These are phyloP conservation scores for Botryotinia convoluta DNA, from an alignment of 2,329 filamentous ascomycete species.

Conservation along the genomic window DNA sequence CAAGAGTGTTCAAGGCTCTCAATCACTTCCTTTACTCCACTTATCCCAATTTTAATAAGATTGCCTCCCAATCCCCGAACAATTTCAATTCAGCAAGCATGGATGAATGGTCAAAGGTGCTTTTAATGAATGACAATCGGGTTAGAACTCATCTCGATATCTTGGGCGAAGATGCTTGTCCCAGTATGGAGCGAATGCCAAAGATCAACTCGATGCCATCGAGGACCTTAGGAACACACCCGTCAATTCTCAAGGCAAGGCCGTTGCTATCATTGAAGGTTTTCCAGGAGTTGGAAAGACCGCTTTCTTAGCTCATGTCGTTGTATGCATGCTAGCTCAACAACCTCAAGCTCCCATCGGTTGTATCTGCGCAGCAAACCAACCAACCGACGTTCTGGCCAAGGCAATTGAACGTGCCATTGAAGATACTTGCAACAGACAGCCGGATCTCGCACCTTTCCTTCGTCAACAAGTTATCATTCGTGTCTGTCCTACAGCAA, in stretches of 20 bases:
- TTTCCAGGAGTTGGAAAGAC: background rate
- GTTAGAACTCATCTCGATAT: background rate
- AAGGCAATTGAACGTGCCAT: background rate
- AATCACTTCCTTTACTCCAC: background rate
- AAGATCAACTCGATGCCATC: background rate
- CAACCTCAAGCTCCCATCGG: background rate
- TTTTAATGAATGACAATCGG: background rate
- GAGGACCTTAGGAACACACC: background rate
- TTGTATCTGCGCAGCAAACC: background rate
- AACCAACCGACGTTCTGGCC: background rate
- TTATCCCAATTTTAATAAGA: background rate
- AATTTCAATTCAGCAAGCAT: background rate
- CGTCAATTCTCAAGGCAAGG: background rate
- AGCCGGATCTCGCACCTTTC: no score
- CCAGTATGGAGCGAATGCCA: background rate
- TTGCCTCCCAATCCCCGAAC: fast-evolving
- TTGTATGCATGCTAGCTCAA: background rate
- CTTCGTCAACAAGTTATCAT: background rate
- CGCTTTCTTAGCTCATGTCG: background rate
- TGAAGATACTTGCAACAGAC: fast-evolving
- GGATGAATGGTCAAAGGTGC: background rate
- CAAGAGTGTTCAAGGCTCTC: background rate
- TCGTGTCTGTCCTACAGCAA: background rate
- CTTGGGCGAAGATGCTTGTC: background rate
- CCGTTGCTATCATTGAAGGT: background rate